Base-by-base conservation (phyloP, 2,329 filamentous ascomycete species). In the Alternaria angustiovoidea region DNA sequence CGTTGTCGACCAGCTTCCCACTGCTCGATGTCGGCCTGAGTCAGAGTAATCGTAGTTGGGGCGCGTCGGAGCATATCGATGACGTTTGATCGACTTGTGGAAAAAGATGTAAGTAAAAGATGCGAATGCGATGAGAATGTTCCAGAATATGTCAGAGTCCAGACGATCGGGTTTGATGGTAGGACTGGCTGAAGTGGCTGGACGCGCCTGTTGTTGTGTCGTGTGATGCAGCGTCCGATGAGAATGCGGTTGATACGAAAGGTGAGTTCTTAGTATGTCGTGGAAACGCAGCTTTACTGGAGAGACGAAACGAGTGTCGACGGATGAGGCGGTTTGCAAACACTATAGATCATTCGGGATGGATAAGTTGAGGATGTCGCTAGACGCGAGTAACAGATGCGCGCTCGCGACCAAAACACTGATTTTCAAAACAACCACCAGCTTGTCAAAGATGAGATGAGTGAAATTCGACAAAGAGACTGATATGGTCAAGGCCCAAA, bases 31-130 rank as follows among this genome's bases (percentile, higher is more conserved):
- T 93, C 90, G 72, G 91, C 88, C 48, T 87, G 82, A 2, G 89
- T 92, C 65, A 92, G 85, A 55, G 85, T 82, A 63, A 93, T 86
- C 14, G 86, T 86, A 47, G 90, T 93, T 11, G 90, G 85, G 16
- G 87, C 85, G 46, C 90, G 87, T 68, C 88, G 87, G 67, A 91
- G 87, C 88, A 91, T 89, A 7, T 36, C 78, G 61, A 38, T 34
- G 22, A 44, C 48, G n/a, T 28, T 36, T 20, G 20, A 11, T 12
- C 2, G 20, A 36, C 18, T 32, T 38, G 34, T 38, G 2, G 9
- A n/a, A 18, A 39, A 18, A 18, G 4, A 20, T 39, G n/a, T 4
- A 18, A 20, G 6, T 2, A 8, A 12, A n/a, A 38, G 34, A 7
- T 36, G 14, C 14, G 32, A 7, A 26, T 20, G 5, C 32, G 30